phyloP scores from a whole-genome alignment of 2,329 filamentous ascomycete genomes.

The Sclerotinia sclerotiorum region DNA sequence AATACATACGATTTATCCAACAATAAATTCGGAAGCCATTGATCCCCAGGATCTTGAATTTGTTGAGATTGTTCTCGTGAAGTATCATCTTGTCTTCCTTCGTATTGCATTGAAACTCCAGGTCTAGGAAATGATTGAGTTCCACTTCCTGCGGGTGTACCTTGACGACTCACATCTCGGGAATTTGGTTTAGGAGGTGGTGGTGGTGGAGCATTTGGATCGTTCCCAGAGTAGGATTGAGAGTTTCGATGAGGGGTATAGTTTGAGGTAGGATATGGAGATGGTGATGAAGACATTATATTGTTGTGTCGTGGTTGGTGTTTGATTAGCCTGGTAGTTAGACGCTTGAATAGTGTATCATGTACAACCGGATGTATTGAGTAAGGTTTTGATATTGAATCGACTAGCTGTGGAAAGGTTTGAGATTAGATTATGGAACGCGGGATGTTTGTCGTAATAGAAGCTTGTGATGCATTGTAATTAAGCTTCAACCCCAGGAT shows the following conservation, averaged over 20 bases:
- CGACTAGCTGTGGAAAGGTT: neutral
- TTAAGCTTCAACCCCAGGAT: conserved; percentile 14
- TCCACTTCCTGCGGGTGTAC: conserved; percentile 55
- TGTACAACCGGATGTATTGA: neutral
- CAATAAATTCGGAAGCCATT: conserved; percentile 76
- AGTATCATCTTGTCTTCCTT: conserved; percentile 27
- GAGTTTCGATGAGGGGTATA: conserved; percentile 32
- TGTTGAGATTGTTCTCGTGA: conserved; percentile 34
- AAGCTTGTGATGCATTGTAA: conserved; percentile 5
- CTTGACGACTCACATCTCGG: conserved; percentile 66
- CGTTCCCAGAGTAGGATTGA: conserved; percentile 40
- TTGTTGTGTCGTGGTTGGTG: neutral
- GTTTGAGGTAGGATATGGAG: conserved; percentile 33
- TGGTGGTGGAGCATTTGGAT: conserved; percentile 60
- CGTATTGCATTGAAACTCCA: conserved; percentile 28
- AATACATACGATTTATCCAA: conserved; percentile 77
- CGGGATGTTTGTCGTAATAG: neutral
- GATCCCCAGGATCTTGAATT: conserved; percentile 60
- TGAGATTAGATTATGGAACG: neutral
- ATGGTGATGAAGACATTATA: conserved; percentile 32
- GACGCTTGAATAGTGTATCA: neutral
- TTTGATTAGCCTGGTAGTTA: neutral
- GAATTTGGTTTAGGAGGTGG: conserved; percentile 71
- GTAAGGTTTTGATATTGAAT: neutral
- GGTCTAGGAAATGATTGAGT: conserved; percentile 38